Evolutionary conservation across 495 filamentous ascomycete species (phyloP), one percentile per base, ranked within the genome.

Genomic region (Zalerion maritima): DNA sequence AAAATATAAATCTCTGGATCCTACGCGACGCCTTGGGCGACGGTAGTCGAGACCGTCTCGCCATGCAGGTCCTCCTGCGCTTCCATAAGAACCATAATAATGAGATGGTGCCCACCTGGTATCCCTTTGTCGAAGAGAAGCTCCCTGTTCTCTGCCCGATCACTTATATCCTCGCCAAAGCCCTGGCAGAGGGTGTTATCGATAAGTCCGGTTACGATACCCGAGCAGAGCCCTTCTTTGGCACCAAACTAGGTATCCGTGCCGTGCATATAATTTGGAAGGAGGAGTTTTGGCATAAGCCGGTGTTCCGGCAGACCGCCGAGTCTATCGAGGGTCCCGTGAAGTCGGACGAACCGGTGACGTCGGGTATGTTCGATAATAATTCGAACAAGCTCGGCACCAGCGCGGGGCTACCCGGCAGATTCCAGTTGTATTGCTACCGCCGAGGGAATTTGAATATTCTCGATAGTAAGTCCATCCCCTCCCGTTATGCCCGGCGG

Each of bases 271-370:
- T 33, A 13, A 21, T 24, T 18, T 33, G 31, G 31, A 33, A 33
- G 31, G 27, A 33, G 31, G 31, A 33, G 31, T 33, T 13, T 17
- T n/a, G 11, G 23, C 31, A 33, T 19, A 33, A 4, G 31, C 31
- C 31, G 13, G 31, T 33, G 22, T 28, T 34, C 14, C 23, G 31
- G 11, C n/a, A 16, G 11, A 34, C 31, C 6, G 23, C 18, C 17
- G 23, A 9, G 7, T 14, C 31, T 9, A 18, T 17, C 13, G 31
- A 13, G 13, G 10, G 15, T 5, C 23, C 13, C 4, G 17, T 27
- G 23, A 34, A 28, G 31, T 17, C 23, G 16, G 31, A 34, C 11
- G 12, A 34, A 27, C 31, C 31, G 21, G 14, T 34, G 10, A 14
- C 31, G 21, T 10, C 11, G 31, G 23, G 14, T 1, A 18, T 27